A percentile compares a stretch with the other conserved stretches of the same genome.
Conservation (phyloP, 179 eudicot species). For the Beta corolliflora region DNA sequence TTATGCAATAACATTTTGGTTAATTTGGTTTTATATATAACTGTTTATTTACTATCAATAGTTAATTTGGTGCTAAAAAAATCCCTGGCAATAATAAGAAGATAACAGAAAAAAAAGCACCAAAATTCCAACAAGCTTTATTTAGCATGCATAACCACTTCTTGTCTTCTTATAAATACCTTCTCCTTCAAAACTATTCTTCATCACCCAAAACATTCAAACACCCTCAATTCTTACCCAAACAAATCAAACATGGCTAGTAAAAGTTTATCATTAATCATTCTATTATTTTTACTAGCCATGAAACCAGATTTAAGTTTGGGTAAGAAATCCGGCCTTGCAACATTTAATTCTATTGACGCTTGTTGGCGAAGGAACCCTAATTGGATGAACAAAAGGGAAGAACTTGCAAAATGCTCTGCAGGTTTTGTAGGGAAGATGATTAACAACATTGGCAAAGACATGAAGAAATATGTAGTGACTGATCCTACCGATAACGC, state of each 20-base stretch:
- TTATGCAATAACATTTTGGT: neutral
- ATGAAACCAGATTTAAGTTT: neutral
- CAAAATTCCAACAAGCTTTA: neutral
- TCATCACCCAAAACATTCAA: slow-evolving; percentile 15
- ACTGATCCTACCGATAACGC: slow-evolving; percentile 62
- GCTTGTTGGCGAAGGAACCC: slow-evolving; percentile 62
- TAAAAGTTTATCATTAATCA: slow-evolving; percentile 3
- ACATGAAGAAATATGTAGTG: slow-evolving; percentile 46
- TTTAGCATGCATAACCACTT: slow-evolving; percentile 7
- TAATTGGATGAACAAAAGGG: slow-evolving; percentile 46
- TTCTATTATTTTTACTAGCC: slow-evolving; percentile 25
- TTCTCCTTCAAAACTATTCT: neutral
- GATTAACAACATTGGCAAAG: slow-evolving; percentile 57
- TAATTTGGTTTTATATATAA: neutral
- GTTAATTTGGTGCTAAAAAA: slow-evolving; percentile 11
- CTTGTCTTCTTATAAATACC: slow-evolving; percentile 16
- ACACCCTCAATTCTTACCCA: slow-evolving; percentile 8
- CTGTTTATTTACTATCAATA: slow-evolving; percentile 25
- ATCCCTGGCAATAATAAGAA: slow-evolving; percentile 5
- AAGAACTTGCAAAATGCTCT: slow-evolving; percentile 57
- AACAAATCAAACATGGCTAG: slow-evolving; percentile 16
- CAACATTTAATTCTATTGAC: slow-evolving; percentile 47
- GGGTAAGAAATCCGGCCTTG: slow-evolving; percentile 23
- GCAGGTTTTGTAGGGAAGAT: slow-evolving; percentile 69
- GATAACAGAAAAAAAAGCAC: slow-evolving; percentile 3